Evolutionary conservation across 176 grass and related monocot species (phyloP).

Genomic region (Lolium multiflorum): DNA sequence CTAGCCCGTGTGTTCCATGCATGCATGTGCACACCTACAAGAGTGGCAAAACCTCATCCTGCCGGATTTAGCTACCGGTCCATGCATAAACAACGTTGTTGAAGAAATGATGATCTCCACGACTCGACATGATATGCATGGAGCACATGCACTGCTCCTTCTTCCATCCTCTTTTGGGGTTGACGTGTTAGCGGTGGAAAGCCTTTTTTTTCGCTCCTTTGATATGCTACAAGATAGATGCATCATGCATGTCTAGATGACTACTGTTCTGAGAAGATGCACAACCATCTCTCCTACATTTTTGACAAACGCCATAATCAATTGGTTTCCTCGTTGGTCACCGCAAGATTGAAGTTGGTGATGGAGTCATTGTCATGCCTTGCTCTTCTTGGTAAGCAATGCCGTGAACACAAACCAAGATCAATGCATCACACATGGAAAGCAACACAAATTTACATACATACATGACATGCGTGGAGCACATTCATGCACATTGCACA

Average conservation of each 20-base stretch:
- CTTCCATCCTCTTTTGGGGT: not conserved
- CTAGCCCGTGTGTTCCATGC: not conserved
- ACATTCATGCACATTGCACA: not conserved
- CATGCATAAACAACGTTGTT: too few relatives aligned
- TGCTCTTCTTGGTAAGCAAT: not conserved
- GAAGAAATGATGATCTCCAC: not conserved
- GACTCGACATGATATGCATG: not conserved
- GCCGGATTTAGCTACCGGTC: not conserved
- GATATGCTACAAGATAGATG: not conserved
- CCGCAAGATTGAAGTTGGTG: not conserved
- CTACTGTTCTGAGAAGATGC: not conserved
- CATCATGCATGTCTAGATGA: not conserved
- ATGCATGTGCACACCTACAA: not conserved
- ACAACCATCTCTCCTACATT: not conserved
- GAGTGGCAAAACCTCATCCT: not conserved
- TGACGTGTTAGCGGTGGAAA: not conserved
- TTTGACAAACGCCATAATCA: not conserved
- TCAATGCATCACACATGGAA: not conserved
- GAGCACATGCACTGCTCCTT: not conserved
- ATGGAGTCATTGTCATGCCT: not conserved
- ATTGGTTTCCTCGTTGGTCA: not conserved
- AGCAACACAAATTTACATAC: not conserved
- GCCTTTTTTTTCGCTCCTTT: not conserved
- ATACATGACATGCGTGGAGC: too few relatives aligned
- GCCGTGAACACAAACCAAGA: not conserved